Evolutionary conservation across 768 basidiomycete species (phyloP).

Genomic region (Hygrocybe coccinea): DNA sequence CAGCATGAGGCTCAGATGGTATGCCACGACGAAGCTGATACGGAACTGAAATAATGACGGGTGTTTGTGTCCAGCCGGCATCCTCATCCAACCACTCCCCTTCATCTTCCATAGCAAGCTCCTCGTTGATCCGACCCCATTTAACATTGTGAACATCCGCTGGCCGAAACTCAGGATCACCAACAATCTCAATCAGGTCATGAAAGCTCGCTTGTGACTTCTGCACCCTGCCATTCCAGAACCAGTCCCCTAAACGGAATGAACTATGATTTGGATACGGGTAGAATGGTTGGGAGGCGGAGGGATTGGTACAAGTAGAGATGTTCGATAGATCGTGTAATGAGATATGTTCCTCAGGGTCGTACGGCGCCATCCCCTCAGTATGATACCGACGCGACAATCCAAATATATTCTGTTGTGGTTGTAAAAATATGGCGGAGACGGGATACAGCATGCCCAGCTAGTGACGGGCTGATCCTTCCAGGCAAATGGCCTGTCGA

Average conservation of each 20-base stretch:
- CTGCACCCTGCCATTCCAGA: conserved; percentile 1
- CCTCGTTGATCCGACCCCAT: background rate
- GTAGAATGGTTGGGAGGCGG: background rate
- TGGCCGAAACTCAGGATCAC: background rate
- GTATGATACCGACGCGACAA: conserved; percentile 19
- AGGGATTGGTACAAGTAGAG: background rate
- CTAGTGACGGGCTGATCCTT: too few relatives aligned
- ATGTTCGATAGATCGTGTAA: conserved; percentile 18
- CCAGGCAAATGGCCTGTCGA: too few relatives aligned
- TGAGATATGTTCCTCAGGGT: conserved; percentile 12
- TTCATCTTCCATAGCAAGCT: background rate
- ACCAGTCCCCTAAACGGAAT: conserved; percentile 16
- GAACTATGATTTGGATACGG: conserved; percentile 2
- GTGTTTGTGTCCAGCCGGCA: background rate
- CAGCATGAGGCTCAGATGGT: background rate
- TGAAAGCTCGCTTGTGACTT: conserved; percentile 1
- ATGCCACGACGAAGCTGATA: conserved; percentile 1
- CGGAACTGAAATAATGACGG: conserved; percentile 1
- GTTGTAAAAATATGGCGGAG: background rate
- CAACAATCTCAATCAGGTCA: background rate
- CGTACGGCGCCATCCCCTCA: conserved; percentile 11
- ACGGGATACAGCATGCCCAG: background rate
- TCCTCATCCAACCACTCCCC: background rate
- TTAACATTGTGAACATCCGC: background rate
- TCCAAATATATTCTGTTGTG: conserved; percentile 13